Evolutionary conservation across 148 eudicot genomes (phyloP).

Genomic region (Cornus suecica): DNA sequence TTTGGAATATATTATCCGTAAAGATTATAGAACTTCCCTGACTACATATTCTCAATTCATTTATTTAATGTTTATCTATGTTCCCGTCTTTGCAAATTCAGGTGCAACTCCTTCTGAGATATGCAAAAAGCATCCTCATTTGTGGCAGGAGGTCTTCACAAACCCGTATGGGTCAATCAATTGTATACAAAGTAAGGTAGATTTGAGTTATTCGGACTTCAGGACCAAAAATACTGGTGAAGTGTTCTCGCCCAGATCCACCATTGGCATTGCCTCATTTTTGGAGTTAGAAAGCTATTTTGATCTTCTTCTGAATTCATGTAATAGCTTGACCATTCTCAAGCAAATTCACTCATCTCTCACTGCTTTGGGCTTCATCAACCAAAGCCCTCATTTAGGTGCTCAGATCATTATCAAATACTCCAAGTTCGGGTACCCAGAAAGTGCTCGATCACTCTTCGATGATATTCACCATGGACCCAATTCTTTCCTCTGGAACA

Average conservation of each 20-base stretch:
- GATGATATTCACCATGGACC: constrained; percentile 11
- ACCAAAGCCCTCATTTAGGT: constrained; percentile 17
- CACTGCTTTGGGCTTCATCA: constrained; percentile 15
- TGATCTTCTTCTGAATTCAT: constrained; percentile 12
- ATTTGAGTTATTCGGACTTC: constrained; percentile 56
- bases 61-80: not conserved
- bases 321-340: constrained; percentile 5
- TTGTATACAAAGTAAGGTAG: constrained; percentile 37
- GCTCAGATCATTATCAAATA: constrained; percentile 18
- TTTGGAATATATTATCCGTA: not conserved
- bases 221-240: constrained; percentile 61
- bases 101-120: constrained; percentile 31
- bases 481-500: constrained; percentile 26
- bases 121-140: constrained; percentile 33
- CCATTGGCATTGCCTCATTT: not conserved
- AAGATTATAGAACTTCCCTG: not conserved
- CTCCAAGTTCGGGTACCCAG: not conserved
- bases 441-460: constrained; percentile 15
- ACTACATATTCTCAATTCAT: not conserved
- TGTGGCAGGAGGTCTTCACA: constrained; percentile 67
- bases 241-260: constrained; percentile 50
- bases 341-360: constrained; percentile 23
- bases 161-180: constrained; percentile 73
- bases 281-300: constrained; percentile 14
- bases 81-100: constrained; percentile 19